Evolutionary conservation across 768 basidiomycete species (phyloP).

Genomic region (Leccinum uliginosum): DNA sequence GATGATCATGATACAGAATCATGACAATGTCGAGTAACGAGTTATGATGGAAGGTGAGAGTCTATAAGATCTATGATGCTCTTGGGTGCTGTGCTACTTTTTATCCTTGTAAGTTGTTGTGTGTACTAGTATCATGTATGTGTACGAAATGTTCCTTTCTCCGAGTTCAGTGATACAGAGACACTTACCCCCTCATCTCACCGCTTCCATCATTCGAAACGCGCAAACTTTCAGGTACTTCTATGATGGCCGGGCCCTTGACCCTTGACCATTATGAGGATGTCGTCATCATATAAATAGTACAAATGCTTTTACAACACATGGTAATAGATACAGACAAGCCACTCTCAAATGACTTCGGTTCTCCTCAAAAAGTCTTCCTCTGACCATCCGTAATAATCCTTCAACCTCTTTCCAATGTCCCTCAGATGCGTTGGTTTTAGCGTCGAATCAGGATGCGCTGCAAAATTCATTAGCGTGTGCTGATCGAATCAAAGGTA

Average conservation of each 20-base stretch:
- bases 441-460: constrained; percentile 71
- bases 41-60: too few species aligned
- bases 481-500: neutral
- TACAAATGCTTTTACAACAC: neutral
- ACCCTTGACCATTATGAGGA: too few species aligned
- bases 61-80: too few species aligned
- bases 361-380: constrained; percentile 35
- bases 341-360: constrained; percentile 1
- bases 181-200: too few species aligned
- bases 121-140: neutral
- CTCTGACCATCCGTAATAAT: constrained; percentile 63
- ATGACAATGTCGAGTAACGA: neutral
- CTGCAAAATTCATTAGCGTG: constrained; percentile 32
- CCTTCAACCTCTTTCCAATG: constrained; percentile 55
- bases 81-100: neutral
- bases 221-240: too few species aligned
- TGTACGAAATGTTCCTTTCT: too few species aligned
- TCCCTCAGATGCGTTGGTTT: constrained; percentile 45
- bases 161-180: too few species aligned
- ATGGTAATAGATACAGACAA: neutral
- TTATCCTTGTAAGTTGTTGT: neutral
- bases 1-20: too few species aligned
- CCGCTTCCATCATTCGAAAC: too few species aligned
- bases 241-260: too few species aligned
- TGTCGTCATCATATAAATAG: neutral